Conservation (phyloP, 768 basidiomycete species). For the Gelatoporia subvermispora region DNA sequence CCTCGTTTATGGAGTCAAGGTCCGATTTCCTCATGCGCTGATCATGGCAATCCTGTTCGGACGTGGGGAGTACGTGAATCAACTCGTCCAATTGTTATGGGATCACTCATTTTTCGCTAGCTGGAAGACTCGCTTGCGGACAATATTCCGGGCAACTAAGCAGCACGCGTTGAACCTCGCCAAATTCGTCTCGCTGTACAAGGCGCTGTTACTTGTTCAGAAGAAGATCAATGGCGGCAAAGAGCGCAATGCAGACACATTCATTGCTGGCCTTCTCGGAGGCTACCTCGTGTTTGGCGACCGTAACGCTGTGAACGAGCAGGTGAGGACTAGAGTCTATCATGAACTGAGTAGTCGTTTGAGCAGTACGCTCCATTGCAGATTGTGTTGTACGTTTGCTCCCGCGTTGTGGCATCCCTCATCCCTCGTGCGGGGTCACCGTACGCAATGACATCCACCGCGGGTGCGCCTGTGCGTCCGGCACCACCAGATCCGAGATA, state of each 20-base stretch:
- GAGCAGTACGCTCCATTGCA: conserved; percentile 23
- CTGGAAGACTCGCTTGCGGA: conserved; percentile 59
- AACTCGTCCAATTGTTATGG: neutral
- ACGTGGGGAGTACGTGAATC: conserved; percentile 70
- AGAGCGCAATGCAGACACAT: conserved; percentile 75
- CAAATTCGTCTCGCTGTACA: conserved; percentile 93
- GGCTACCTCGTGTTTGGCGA: conserved; percentile 89
- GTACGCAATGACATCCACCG: conserved; percentile 41
- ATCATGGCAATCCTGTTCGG: conserved; percentile 96
- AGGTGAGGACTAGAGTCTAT: conserved; percentile 47
- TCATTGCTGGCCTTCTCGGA: conserved; percentile 88
- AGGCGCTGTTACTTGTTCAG: conserved; percentile 78
- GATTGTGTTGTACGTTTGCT: conserved; percentile 96
- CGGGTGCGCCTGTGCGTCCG: conserved; percentile 49
- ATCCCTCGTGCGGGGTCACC: conserved; percentile 70
- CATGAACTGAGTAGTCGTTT: neutral
- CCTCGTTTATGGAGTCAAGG: conserved; percentile 85
- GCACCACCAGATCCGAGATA: conserved; percentile 80
- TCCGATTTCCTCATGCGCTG: conserved; percentile 92
- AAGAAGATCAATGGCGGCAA: conserved; percentile 78
- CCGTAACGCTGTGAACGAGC: conserved; percentile 84
- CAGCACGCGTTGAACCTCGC: conserved; percentile 91
- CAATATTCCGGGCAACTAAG: conserved; percentile 80
- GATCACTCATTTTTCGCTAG: conserved; percentile 32
- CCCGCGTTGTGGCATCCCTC: conserved; percentile 87